phyloP scores from a whole-genome alignment of 1,284 basidiomycete genomes.

The Sporisorium graminicola region DNA sequence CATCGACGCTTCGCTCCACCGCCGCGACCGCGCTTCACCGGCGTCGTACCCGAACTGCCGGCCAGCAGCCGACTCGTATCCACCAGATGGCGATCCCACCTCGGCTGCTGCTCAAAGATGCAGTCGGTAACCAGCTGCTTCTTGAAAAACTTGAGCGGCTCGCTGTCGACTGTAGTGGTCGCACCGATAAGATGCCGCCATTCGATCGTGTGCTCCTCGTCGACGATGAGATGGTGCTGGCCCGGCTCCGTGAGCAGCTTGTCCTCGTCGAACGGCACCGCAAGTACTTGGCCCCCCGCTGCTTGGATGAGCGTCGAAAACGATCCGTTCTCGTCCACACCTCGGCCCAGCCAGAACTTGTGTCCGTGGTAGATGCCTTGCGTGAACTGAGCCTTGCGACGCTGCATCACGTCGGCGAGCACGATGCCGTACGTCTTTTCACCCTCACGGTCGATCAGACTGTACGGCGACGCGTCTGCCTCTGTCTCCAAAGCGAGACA shows the following conservation, averaged over 20 bases:
- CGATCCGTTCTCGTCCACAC: constrained; percentile 30
- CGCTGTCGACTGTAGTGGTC: constrained; percentile 7
- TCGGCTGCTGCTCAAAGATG: constrained; percentile 39
- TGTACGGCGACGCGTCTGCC: neutral
- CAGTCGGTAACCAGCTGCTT: constrained; percentile 38
- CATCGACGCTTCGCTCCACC: constrained; percentile 20
- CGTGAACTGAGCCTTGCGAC: constrained; percentile 13
- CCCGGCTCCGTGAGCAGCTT: constrained; percentile 35
- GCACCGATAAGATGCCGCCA: constrained; percentile 27
- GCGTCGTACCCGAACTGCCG: constrained; percentile 10
- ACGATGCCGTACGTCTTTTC: constrained; percentile 37
- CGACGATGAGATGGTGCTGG: constrained; percentile 29
- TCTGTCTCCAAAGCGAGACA: neutral
- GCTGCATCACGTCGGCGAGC: constrained; percentile 31
- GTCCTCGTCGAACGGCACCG: constrained; percentile 24
- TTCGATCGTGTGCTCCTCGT: constrained; percentile 29
- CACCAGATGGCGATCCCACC: constrained; percentile 38
- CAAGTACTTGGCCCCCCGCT: constrained; percentile 29
- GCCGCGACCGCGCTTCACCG: constrained; percentile 19
- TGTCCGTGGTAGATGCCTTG: constrained; percentile 37
- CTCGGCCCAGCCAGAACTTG: constrained; percentile 46
- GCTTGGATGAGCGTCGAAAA: constrained; percentile 35
- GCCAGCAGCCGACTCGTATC: constrained; percentile 5
- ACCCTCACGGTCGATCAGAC: constrained; percentile 19
- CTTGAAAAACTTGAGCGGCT: constrained; percentile 36